These are phyloP conservation scores for Kodamaea sp. DNA, from an alignment of 1,139 yeast species.

Conservation along the genomic window DNA sequence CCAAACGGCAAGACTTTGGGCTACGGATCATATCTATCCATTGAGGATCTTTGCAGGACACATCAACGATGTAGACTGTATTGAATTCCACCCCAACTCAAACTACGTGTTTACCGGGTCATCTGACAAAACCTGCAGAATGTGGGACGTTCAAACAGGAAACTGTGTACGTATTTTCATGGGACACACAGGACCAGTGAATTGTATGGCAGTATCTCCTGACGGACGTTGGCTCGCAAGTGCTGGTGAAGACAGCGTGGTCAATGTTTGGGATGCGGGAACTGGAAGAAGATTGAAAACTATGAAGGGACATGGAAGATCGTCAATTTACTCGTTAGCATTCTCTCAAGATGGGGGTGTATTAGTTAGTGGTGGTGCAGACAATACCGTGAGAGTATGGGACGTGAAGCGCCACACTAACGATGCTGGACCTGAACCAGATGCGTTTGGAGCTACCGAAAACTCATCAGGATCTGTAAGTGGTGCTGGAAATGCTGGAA, in stretches of 20 bases:
- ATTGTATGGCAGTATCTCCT: slow-evolving; percentile 85
- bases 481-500: slow-evolving; percentile 8
- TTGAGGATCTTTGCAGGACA: slow-evolving; percentile 96
- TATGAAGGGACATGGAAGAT: slow-evolving; percentile 88
- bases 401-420: slow-evolving; percentile 84
- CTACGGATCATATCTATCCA: slow-evolving; percentile 96
- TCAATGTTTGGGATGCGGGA: slow-evolving; percentile 93
- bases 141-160: slow-evolving; percentile 97
- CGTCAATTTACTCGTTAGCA: slow-evolving; percentile 80
- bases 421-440: slow-evolving; percentile 83
- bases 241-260: slow-evolving; percentile 90
- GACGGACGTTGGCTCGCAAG: slow-evolving; percentile 97
- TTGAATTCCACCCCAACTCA: slow-evolving; percentile 94
- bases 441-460: slow-evolving; percentile 50
- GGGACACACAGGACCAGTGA: slow-evolving; percentile 90
- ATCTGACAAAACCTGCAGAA: slow-evolving; percentile 89
- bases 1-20: slow-evolving; percentile 97
- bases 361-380: slow-evolving; percentile 90
- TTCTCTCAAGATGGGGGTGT: slow-evolving; percentile 89
- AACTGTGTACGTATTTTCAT: slow-evolving; percentile 89
- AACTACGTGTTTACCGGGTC: slow-evolving; percentile 94
- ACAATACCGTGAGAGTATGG: slow-evolving; percentile 93
- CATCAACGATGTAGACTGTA: slow-evolving; percentile 93
- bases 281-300: slow-evolving; percentile 83
- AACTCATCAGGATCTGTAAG: slow-evolving; percentile 17